These are phyloP conservation scores for Hypoxylon sp. DNA, from an alignment of 2,329 filamentous ascomycete genomes.

Conservation along the genomic window DNA sequence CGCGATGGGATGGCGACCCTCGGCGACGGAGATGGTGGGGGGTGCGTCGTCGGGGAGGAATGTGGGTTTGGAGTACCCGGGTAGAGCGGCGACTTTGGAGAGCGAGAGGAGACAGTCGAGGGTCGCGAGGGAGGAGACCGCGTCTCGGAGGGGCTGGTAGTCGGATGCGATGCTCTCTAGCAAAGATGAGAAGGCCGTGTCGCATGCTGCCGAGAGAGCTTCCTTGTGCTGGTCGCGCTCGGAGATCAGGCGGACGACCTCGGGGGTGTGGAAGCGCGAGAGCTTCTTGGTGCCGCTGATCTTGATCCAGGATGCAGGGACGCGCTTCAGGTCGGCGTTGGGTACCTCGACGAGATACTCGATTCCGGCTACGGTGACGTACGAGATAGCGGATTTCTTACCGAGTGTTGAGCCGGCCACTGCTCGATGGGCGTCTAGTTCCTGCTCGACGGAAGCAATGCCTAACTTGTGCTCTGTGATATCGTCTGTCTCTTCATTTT, in stretches of 20 bases:
- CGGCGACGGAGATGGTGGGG: slow-evolving; percentile 73
- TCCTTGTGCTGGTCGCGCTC: slow-evolving; percentile 97
- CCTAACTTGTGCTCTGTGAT: slow-evolving; percentile 90
- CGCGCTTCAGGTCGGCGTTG: slow-evolving; percentile 81
- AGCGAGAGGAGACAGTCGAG: slow-evolving; percentile 92
- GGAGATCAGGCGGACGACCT: slow-evolving; percentile 81
- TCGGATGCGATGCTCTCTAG: slow-evolving; percentile 78
- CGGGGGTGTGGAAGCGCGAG: slow-evolving; percentile 92
- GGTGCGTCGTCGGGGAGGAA: slow-evolving; percentile 68
- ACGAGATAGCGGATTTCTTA: slow-evolving; percentile 74
- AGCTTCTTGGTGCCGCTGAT: slow-evolving; percentile 93
- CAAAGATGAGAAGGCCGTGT: slow-evolving; percentile 78
- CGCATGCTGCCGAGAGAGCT: slow-evolving; percentile 88
- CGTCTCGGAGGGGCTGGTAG: slow-evolving; percentile 90
- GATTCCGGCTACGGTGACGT: slow-evolving; percentile 86
- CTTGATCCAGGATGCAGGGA: slow-evolving; percentile 94
- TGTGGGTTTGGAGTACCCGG: slow-evolving; percentile 84
- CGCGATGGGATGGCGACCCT: slow-evolving; percentile 93
- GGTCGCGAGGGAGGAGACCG: slow-evolving; percentile 82
- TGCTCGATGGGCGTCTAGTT: slow-evolving; percentile 79
- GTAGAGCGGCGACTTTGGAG: slow-evolving; percentile 81
- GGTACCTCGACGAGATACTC: slow-evolving; percentile 94
- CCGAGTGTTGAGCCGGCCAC: slow-evolving; percentile 77
- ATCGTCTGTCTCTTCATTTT: slow-evolving; percentile 85
- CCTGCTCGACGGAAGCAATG: slow-evolving; percentile 91